These are phyloP conservation scores for Marchantia polymorpha DNA, from an alignment of 225 moss, liverwort and hornwort species.

Conservation along the genomic window DNA sequence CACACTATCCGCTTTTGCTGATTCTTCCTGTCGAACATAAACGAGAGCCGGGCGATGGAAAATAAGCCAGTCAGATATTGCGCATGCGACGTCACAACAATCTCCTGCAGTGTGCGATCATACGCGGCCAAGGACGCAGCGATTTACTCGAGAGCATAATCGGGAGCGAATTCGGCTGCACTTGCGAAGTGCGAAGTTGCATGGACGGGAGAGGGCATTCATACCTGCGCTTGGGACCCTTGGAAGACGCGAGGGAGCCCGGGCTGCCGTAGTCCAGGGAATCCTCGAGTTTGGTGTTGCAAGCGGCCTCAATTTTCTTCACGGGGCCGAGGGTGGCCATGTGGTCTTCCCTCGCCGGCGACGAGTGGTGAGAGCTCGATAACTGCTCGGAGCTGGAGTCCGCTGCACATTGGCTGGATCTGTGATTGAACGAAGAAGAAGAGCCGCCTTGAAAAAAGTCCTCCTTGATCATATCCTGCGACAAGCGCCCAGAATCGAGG, in stretches of 20 bases:
- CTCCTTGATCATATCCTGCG: conserved; percentile 43
- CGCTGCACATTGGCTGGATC: conserved; percentile 34
- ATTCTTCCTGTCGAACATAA: conserved; percentile 29
- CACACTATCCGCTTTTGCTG: conserved; percentile 53
- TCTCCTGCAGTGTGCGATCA: too few species aligned
- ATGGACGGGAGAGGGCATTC: background rate
- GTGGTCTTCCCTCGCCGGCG: conserved; percentile 35
- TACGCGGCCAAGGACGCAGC: too few species aligned
- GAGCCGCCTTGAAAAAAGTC: conserved; percentile 51
- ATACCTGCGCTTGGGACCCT: conserved; percentile 46
- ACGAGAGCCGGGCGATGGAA: background rate
- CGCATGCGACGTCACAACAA: too few species aligned
- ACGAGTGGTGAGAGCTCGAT: conserved; percentile 27
- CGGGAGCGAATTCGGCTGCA: background rate
- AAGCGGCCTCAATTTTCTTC: conserved; percentile 38
- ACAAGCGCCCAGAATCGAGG: conserved; percentile 25
- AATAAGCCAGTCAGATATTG: background rate
- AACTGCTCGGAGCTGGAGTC: conserved; percentile 37
- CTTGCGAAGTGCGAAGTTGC: too few species aligned
- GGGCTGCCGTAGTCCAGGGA: conserved; percentile 28
- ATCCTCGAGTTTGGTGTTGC: conserved; percentile 35
- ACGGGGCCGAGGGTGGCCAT: conserved; percentile 41
- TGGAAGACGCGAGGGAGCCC: conserved; percentile 32
- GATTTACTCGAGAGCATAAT: too few species aligned
- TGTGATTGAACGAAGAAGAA: conserved; percentile 35